phyloP scores from a whole-genome alignment of 2,329 filamentous ascomycete genomes.

The Ophiostoma australiae region DNA sequence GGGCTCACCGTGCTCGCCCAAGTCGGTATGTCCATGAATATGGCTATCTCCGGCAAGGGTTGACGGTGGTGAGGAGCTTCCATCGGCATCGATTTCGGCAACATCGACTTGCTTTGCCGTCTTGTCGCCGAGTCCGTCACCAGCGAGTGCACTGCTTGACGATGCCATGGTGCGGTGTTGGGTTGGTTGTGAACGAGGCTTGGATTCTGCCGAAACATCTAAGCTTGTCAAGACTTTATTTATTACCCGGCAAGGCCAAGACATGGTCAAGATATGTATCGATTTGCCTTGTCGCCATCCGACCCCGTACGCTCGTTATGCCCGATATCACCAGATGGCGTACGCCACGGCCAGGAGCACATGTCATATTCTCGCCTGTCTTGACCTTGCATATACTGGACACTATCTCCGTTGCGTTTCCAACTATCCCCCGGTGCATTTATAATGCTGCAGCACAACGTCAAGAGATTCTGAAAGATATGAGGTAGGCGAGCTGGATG shows the following conservation, averaged over 20 bases:
- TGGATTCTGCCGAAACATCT: not conserved
- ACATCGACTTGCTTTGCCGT: not conserved
- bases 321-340: not conserved
- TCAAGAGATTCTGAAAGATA: not conserved
- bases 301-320: slow-evolving; percentile 15
- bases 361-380: not conserved
- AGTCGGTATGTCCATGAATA: not conserved
- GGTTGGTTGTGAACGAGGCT: not conserved
- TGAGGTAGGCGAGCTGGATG: not conserved
- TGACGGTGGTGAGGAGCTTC: not conserved
- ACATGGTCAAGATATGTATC: not conserved
- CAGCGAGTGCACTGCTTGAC: not conserved
- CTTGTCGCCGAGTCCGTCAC: not conserved
- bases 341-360: not conserved
- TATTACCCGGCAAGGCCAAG: not conserved
- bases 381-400: not conserved
- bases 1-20: not conserved
- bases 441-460: not conserved
- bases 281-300: slow-evolving; percentile 16
- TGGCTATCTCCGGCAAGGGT: not conserved
- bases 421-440: not conserved
- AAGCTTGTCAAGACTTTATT: slow-evolving; percentile 5
- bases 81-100: not conserved
- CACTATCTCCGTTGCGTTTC: not conserved
- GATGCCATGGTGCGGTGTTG: not conserved